Evolutionary conservation across 2,329 filamentous ascomycete genomes (phyloP), one percentile per base, ranked within the genome.

Genomic region (Periconia macrospinosa): DNA sequence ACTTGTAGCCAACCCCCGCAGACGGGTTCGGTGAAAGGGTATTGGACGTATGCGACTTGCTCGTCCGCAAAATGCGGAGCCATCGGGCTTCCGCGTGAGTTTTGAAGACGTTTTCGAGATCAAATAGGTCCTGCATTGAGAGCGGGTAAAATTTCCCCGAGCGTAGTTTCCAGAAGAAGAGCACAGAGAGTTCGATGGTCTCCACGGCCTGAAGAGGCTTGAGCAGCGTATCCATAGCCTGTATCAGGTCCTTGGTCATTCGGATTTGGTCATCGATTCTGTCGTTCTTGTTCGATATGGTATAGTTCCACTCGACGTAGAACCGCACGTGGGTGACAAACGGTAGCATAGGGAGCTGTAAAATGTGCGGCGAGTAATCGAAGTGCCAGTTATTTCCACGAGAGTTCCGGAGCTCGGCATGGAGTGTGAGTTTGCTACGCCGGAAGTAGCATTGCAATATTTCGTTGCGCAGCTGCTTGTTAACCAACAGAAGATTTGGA

Each of bases 281-380:
- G 9, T 62, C 64, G 13, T 62, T 59, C 30, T 60, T 65, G 19
- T 61, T 52, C 19, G 59, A 58, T 35, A 65, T 57, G 7, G 61
- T 66, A 54, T 70, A 72, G 35, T 72, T 69, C 69, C 69, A 73
- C 49, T 72, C 68, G 1, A 72, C 63, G 49, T 72, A 73, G 50
- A 73, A 68, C 3, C 68, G 59, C 9, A 70, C 61, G 37, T 70
- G 67, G 1, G 65, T 67, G 14, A 69, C 58, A 18, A 62, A 59
- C 30, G 63, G 56, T 17, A 72, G 55, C 58, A 72, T 67, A 0
- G 64, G 62, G 1, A 73, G 54, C 27, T 61, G 50, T 15, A 70
- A 44, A n/a, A 73, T 65, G 30, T 73, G 70, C 3, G 70, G 70
- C 0, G 66, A 69, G 56, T 66, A 72, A 18, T 69, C 63, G 53